Base-by-base conservation (phyloP, 805 yeast genomes). In the Candida ulmi region DNA sequence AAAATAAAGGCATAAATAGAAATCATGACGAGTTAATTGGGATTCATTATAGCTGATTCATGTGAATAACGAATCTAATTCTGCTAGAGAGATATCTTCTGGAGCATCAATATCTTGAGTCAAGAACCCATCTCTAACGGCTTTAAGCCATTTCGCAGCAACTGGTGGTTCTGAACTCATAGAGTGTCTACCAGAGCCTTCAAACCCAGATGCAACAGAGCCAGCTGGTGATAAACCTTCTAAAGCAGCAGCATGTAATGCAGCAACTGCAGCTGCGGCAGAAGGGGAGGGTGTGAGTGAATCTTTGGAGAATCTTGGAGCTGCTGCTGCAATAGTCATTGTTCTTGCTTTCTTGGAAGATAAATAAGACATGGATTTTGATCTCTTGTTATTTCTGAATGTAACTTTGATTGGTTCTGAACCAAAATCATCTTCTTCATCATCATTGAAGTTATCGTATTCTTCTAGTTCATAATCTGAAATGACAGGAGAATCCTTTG, bases 91-190 rank as follows among this genome's bases (percentile, higher is more conserved):
- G 21, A 80, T 70, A 48, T 83, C 83, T 62, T 85, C 95, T 8
- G 95, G 95, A 28, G 83, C 69, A 26, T 78, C 83, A 49, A 85
- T 83, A 45, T 84, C 91, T 55, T 83, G 85, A 37, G 82, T 72
- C 56, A 84, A 67, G 58, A 85, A 85, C 9, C 95, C 95, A 17
- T 82, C 76, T 52, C 87, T 71, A 33, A 84, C 80, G 28, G 83
- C 83, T 55, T 78, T 75, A 40, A 80, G 61, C 95, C 95, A 85
- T 55, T 74, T 75, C 46, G 72, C 68, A 56, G 78, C 73, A 17
- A 67, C 65, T 13, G 54, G 52, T 13, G 58, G 54, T 21, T 52
- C 60, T 8, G 53, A 40, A 21, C 47, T 41, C 27, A 45, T 33
- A 8, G 62, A 46, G 23, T 40, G 43, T 31, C 51, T 44, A 9